Evolutionary conservation across 1,139 yeast genomes (phyloP), one percentile per base, ranked within the genome.

Genomic region (Pichia sp.): DNA sequence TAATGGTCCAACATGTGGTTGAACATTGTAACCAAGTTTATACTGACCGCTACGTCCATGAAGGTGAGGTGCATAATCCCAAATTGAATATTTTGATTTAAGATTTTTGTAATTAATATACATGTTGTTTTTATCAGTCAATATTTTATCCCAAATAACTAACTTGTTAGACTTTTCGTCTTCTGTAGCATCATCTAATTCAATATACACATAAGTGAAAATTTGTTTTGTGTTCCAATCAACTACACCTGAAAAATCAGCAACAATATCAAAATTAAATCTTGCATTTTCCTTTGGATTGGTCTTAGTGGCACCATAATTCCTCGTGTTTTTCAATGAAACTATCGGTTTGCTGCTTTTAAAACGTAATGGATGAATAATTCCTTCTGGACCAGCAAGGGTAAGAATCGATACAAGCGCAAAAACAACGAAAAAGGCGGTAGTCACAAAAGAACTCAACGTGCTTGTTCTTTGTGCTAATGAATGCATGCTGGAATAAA

Each of bases 161-260:
- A 89, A 85, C 47, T 78, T 78, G 2, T 77, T 66, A 3, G 13
- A n/a, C 6, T 20, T 6, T 5, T 20, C 33, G 13, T 10, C 13
- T n/a, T 64, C 70, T 2, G 59, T 62, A n/a, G 28, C 35, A 26
- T 41, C 40, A 20, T 40, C 42, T n/a, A 48, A 88, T 55, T 87
- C 93, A 2, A 95, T 96, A 2, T 95, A 85, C 48, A 91, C 69
- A 56, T 89, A 91, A 5, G 83, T 84, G 59, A 91, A 89, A 18
- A 91, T 78, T 62, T 91, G 98, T 58, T 91, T 91, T 11, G 98
- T 91, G 64, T 91, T 91, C 96, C 97, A 91, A 62, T 85, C 88
- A 73, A 89, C 89, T 43, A 91, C 69, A 1, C 88, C 79, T 1
- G 83, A 61, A 52, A 91, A 60, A 53, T 81, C 87, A 3, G 74